phyloP scores from a whole-genome alignment of 208 protist species.

The Acanthamoeba quina region DNA sequence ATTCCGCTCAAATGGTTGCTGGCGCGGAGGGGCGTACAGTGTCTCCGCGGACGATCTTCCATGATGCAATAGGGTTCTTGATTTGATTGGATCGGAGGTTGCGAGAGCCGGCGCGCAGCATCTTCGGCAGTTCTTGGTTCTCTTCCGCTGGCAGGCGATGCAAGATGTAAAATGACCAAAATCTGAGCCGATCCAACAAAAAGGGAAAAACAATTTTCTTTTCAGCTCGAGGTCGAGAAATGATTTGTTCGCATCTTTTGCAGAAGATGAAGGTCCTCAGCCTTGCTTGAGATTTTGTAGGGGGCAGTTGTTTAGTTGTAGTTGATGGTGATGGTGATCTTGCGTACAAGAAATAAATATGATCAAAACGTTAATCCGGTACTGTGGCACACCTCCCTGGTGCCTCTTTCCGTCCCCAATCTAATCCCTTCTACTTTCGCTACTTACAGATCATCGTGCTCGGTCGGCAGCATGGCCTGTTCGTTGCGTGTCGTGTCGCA shows the following conservation, averaged over 20 bases:
- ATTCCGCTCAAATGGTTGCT: neutral
- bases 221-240: too few species aligned
- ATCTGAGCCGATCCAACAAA: too few species aligned
- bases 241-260: too few species aligned
- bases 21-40: neutral
- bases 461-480: constrained; percentile 4
- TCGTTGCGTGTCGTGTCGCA: too few species aligned
- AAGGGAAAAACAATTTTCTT: too few species aligned
- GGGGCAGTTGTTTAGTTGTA: neutral
- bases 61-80: neutral
- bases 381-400: neutral
- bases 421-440: neutral
- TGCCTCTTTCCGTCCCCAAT: neutral
- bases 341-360: too few species aligned
- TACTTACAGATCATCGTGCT: constrained; percentile 7
- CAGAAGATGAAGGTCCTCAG: too few species aligned
- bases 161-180: too few species aligned
- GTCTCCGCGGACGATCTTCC: constrained; percentile 55
- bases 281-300: too few species aligned
- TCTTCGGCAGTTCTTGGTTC: neutral
- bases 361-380: neutral
- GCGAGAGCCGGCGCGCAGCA: neutral
- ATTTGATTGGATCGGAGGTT: neutral
- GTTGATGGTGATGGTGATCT: neutral
- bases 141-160: neutral